Conservation (phyloP, 345 rosid species). For the Durio zibethinus region DNA sequence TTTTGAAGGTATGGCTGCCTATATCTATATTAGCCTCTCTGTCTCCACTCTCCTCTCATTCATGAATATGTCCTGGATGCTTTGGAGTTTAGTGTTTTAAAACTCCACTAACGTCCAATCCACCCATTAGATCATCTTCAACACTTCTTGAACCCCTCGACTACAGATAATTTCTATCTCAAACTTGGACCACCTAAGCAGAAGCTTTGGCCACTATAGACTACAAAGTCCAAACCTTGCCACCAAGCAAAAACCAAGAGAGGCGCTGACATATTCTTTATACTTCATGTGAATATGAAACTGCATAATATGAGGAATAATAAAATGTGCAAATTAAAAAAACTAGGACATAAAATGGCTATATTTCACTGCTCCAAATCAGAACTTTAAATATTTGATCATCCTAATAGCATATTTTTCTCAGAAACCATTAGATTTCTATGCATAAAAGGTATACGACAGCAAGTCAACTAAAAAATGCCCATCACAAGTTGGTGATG, state of each 20-base stretch:
- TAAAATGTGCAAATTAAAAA: not conserved
- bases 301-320: not conserved
- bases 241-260: not conserved
- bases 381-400: not conserved
- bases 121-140: not conserved
- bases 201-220: not conserved
- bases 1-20: not conserved
- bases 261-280: not conserved
- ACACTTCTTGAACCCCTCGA: not conserved
- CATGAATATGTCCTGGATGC: not conserved
- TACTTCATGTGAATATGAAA: not conserved
- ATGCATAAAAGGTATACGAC: not conserved
- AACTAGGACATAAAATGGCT: not conserved
- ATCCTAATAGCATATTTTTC: not conserved
- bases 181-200: not conserved
- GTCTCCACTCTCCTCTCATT: not conserved
- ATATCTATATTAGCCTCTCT: not conserved
- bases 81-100: slow-evolving; percentile 1
- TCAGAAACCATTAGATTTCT: not conserved
- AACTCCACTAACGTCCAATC: not conserved
- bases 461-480: not conserved
- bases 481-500: not conserved
- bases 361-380: not conserved
- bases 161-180: not conserved
- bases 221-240: not conserved